A percentile compares a stretch with the other conserved stretches of the same genome.
These are phyloP conservation scores for Penicillium brasilianum DNA, from an alignment of 2,329 filamentous ascomycete genomes.

Conservation along the genomic window DNA sequence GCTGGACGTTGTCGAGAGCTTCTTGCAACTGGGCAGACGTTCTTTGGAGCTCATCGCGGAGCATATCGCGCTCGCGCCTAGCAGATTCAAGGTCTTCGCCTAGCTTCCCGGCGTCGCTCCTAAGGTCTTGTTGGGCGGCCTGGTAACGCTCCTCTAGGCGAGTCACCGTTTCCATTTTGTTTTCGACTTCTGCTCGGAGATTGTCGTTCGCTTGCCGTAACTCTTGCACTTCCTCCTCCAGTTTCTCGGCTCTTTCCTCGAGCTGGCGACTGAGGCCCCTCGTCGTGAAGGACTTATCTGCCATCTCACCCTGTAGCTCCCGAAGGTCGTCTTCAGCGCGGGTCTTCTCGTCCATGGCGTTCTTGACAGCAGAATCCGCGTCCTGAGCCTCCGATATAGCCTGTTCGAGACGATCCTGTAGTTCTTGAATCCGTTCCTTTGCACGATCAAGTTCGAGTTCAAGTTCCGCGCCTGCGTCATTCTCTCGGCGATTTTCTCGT, in stretches of 20 bases:
- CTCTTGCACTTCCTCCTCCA: slow-evolving; percentile 69
- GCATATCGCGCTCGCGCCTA: slow-evolving; percentile 51
- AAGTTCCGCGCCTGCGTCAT: slow-evolving; percentile 51
- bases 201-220: slow-evolving; percentile 53
- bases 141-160: slow-evolving; percentile 58
- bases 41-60: slow-evolving; percentile 51
- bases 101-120: slow-evolving; percentile 43
- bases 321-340: slow-evolving; percentile 61
- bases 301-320: slow-evolving; percentile 74
- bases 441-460: slow-evolving; percentile 56
- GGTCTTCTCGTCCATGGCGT: slow-evolving; percentile 59
- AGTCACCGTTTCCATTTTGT: slow-evolving; percentile 49
- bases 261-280: slow-evolving; percentile 76
- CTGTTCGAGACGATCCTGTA: slow-evolving; percentile 49
- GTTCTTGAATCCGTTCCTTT: slow-evolving; percentile 50
- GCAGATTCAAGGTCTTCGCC: slow-evolving; percentile 52
- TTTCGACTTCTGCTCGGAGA: slow-evolving; percentile 51
- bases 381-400: slow-evolving; percentile 44
- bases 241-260: slow-evolving; percentile 69
- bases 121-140: slow-evolving; percentile 46
- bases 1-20: slow-evolving; percentile 64
- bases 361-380: slow-evolving; percentile 52
- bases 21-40: slow-evolving; percentile 57
- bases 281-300: slow-evolving; percentile 77
- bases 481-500: slow-evolving; percentile 47